These are phyloP conservation scores for Hibiscus trionum DNA, from an alignment of 345 rosid species.

Conservation along the genomic window DNA sequence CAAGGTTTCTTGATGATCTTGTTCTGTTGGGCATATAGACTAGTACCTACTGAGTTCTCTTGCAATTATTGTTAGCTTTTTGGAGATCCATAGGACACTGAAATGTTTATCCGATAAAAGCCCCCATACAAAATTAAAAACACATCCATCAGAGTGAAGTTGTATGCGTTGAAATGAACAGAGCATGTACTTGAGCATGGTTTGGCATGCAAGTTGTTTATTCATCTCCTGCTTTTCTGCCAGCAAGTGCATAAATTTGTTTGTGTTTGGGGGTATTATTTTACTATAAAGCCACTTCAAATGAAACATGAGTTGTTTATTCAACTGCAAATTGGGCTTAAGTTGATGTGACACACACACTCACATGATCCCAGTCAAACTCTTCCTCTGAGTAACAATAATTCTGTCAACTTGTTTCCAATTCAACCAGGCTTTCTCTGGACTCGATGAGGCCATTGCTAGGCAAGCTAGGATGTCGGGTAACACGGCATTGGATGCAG, in stretches of 20 bases:
- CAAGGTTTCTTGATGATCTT: neutral
- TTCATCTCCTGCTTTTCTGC: no score
- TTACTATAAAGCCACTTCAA: neutral
- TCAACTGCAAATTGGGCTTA: neutral
- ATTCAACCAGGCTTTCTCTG: conserved; percentile 82
- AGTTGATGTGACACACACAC: neutral
- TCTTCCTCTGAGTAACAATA: neutral
- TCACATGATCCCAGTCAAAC: neutral
- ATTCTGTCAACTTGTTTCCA: conserved; percentile 10
- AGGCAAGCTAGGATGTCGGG: conserved; percentile 44
- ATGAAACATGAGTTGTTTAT: neutral
- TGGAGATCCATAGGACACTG: neutral
- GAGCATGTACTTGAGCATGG: neutral
- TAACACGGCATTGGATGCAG: conserved; percentile 87
- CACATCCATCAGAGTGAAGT: neutral
- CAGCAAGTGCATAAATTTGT: no score
- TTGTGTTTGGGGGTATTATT: neutral
- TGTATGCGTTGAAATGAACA: neutral
- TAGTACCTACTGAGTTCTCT: neutral
- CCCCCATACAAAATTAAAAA: neutral
- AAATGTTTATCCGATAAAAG: neutral
- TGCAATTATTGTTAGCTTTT: neutral
- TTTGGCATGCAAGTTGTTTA: no score
- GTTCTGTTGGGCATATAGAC: neutral
- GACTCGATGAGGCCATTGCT: conserved; percentile 64